These are phyloP conservation scores for Magnusiomyces paraingens DNA, from an alignment of 1,139 yeast genomes.

Conservation along the genomic window DNA sequence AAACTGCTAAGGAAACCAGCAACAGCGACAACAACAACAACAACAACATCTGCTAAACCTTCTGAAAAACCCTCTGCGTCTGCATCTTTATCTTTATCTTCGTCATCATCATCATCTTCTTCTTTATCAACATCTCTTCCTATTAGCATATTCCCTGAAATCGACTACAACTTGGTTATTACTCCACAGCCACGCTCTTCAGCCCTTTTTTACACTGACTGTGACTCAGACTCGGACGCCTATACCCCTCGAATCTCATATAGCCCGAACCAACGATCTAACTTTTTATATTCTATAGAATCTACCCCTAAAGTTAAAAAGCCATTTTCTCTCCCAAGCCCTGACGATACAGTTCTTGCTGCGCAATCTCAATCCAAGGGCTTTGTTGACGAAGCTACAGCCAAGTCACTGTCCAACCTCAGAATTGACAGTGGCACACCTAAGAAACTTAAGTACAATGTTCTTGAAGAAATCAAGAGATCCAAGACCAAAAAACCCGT, in stretches of 20 bases:
- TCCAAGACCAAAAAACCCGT: constrained; percentile 54
- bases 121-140: neutral
- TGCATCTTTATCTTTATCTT: too few species aligned
- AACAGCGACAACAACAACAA: too few species aligned
- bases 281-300: constrained; percentile 8
- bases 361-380: constrained; percentile 44
- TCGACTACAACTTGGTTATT: neutral
- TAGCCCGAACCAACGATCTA: neutral
- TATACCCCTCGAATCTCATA: neutral
- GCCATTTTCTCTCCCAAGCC: constrained; percentile 68
- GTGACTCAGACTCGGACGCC: neutral
- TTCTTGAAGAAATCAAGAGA: constrained; percentile 35
- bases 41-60: too few species aligned
- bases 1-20: too few species aligned
- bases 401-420: constrained; percentile 1
- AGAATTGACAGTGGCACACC: neutral
- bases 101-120: too few species aligned
- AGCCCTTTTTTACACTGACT: neutral
- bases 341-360: constrained; percentile 64
- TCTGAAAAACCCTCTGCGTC: too few species aligned
- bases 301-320: neutral
- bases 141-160: neutral
- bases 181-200: neutral
- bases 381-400: constrained; percentile 1
- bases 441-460: constrained; percentile 2